Evolutionary conservation across 2,329 filamentous ascomycete species (phyloP), one percentile per base, ranked within the genome.

Genomic region (Neocatenulostroma microsporum): DNA sequence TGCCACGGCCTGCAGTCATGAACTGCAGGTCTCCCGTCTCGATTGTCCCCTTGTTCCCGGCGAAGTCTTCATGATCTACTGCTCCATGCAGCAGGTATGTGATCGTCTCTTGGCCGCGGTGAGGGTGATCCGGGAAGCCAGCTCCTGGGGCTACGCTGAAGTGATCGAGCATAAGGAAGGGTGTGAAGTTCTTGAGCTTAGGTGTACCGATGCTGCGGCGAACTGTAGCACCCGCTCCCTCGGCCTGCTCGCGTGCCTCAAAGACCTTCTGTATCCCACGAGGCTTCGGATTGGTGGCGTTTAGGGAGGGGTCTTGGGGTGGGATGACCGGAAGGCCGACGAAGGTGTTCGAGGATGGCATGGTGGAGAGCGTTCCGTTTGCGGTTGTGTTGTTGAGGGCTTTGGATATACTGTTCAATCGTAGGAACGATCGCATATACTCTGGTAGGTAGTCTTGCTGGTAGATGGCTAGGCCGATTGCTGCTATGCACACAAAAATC

Each of bases 121-220:
- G 78, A 0, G 77, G 76, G 55, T 95, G 88, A 58, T 95, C 88
- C 1, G 88, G 87, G 58, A 95, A 95, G 0, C 88, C 88, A 8
- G 87, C 83, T 40, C 84, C 85, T 2, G 80, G 78, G 36, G 76
- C 74, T 51, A 91, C 77, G 37, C 72, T 76, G 68, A 95, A 95
- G 67, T 95, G 49, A 58, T 96, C 89, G 30, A 95, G 82, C 87
- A 96, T 94, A 29, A 95, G 72, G 65, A 96, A 95, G 0, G 89
- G 91, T 11, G 80, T 84, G 62, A 96, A 82, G 68, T 94, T 86
- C 55, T 80, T 78, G 15, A 96, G 72, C 48, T 82, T 73, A 4
- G 83, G 73, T 1, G 86, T 94, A 49, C 89, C 89, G 48, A 96
- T 84, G 27, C 84, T 88, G 40, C 89, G 79, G 45, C 89, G 78